Base-by-base conservation (phyloP, 495 filamentous ascomycete species). In the Glarea lozoyensis region DNA sequence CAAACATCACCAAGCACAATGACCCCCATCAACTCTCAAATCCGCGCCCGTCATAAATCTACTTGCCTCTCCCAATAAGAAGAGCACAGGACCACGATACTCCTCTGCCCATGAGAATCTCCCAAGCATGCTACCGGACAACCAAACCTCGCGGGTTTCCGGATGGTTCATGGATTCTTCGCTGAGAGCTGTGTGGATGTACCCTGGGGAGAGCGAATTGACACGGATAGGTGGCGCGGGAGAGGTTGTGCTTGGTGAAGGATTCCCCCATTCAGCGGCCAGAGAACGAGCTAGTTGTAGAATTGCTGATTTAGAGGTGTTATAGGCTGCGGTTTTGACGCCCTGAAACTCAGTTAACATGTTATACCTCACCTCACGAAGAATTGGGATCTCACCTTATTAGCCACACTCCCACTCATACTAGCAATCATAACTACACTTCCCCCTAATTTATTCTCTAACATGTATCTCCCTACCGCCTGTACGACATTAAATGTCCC, bases 161-260 rank as follows among this genome's bases (percentile, higher is more conserved):
- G 87, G 86, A 53, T 69, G 85, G 39, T 80, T 65, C 51, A 94
- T 89, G 22, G 94, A 69, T 34, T 78, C 73, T 56, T 84, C 78
- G 10, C 90, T 86, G 88, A 94, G 93, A 23, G 76, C 73, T n/a
- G 88, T 94, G 40, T 87, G 75, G 49, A 95, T 94, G 59, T 95
- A 95, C 22, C 89, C 89, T 0, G 89, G 89, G 13, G 85, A 92
- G 50, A 95, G 76, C 33, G 88, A 89, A 66, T 96, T 96, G 48
- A 95, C 88, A 3, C 89, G 83, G 60, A 96, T 95, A n/a, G n/a
- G n/a, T n/a, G n/a, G n/a, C n/a, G n/a, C n/a, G n/a, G n/a, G n/a
- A n/a, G n/a, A n/a, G n/a, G n/a, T n/a, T n/a, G n/a, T n/a, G n/a
- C n/a, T n/a, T n/a, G n/a, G n/a, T n/a, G n/a, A n/a, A n/a, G n/a